Conservation (phyloP, 352 stramenopile species). For the Vaucheria bursata region DNA sequence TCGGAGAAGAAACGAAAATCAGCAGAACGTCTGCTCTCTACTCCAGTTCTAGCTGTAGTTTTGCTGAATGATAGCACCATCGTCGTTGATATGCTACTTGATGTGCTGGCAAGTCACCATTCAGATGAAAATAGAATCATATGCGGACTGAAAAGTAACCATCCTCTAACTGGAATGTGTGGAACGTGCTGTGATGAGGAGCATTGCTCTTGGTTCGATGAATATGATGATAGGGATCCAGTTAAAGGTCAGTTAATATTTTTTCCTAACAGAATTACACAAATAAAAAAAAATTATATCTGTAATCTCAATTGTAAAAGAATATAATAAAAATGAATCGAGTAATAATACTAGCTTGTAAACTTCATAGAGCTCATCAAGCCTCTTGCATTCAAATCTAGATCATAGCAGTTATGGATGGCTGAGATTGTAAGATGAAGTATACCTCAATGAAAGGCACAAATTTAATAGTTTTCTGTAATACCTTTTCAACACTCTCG, state of each 20-base stretch:
- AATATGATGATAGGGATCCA: conserved; percentile 2
- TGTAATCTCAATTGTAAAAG: too few relatives aligned
- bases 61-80: conserved; percentile 7
- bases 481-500: too few relatives aligned
- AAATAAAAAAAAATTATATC: too few relatives aligned
- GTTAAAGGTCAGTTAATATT: background rate
- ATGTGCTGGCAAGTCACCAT: conserved; percentile 2
- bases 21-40: background rate
- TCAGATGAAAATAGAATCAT: background rate
- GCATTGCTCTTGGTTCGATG: conserved; percentile 10
- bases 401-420: too few relatives aligned
- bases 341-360: too few relatives aligned
- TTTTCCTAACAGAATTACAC: background rate
- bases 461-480: too few relatives aligned
- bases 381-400: too few relatives aligned
- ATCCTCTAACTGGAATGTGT: background rate
- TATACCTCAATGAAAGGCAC: too few relatives aligned
- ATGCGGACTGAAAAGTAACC: background rate
- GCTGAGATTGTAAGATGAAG: too few relatives aligned
- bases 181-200: conserved; percentile 12
- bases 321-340: too few relatives aligned
- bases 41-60: background rate
- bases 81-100: background rate
- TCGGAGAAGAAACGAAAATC: background rate
- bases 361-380: too few relatives aligned